Base-by-base conservation (phyloP, 1,284 basidiomycete species). In the Papiliotrema terrestris region DNA sequence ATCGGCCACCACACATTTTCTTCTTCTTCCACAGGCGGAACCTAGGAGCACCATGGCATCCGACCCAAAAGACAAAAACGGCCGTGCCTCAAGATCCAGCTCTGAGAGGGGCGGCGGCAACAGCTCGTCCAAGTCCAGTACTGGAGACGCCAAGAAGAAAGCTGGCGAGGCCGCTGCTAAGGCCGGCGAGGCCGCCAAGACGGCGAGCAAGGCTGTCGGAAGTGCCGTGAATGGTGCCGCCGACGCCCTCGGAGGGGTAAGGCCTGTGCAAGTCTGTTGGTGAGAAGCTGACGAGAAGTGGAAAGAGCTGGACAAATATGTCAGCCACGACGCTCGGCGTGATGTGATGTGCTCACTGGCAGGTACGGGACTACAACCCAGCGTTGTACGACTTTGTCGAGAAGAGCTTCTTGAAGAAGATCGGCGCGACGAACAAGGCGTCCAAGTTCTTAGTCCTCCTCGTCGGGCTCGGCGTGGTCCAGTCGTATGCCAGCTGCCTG, bases 171-270 rank as follows among this genome's bases (percentile, higher is more conserved):
- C 54, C 3, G 45, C n/a, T 45, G 25, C n/a, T 13, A 45, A 66
- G 29, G 57, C 55, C 2, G 50, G 46, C 32, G 55, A 60, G 22
- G 56, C 61, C 6, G 61, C 54, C 15, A 55, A 52, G 17, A 54
- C 49, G 3, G 61, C 61, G 4, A 53, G 58, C 19, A 55, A 64
- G 17, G 57, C 55, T 8, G 56, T 64, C 1, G 57, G 55, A 13
- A 55, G 55, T 8, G 60, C 59, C 2, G 49, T 65, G 23, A 54
- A 63, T 32, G 48, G 57, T 2, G 49, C 65, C 1, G 63, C 56
- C 1, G 66, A 63, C 52, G 58, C 54, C 8, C 56, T 70, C 37
- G 68, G 68, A 14, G 66, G 68, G 3, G 68, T 70, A 46, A 56
- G 68, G 63, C 3, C 14, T n/a, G 29, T 13, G 44, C 29, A 9